A percentile compares a stretch with the other conserved stretches of the same genome.
Conservation (phyloP, 306 rosid species). For the Corylus avellana region DNA sequence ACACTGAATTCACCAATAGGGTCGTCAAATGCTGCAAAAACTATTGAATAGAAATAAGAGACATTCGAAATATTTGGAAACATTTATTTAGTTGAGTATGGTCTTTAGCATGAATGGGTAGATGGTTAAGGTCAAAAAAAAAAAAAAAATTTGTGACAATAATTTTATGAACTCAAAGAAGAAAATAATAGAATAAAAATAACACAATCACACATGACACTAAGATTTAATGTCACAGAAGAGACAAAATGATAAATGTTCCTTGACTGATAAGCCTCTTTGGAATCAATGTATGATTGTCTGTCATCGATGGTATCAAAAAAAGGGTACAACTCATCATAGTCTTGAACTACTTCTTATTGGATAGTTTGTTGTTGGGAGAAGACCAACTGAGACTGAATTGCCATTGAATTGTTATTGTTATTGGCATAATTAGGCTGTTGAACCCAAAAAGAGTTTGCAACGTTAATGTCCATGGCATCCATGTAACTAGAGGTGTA, state of each 20-base stretch:
- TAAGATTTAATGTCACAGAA: too few species aligned
- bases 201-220: too few species aligned
- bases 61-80: too few species aligned
- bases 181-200: too few species aligned
- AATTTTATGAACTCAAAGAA: too few species aligned
- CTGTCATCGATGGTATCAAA: conserved; percentile 67
- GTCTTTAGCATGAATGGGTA: too few species aligned
- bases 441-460: conserved; percentile 51
- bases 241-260: neutral
- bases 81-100: too few species aligned
- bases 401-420: conserved; percentile 31
- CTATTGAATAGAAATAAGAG: too few species aligned
- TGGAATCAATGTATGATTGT: conserved; percentile 65
- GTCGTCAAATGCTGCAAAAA: too few species aligned
- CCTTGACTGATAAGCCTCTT: conserved; percentile 79
- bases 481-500: conserved; percentile 45
- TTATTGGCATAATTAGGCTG: conserved; percentile 24
- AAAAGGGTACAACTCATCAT: conserved; percentile 63
- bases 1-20: too few species aligned
- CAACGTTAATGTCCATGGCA: conserved; percentile 32
- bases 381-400: conserved; percentile 39
- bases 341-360: neutral
- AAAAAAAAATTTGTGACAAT: too few species aligned
- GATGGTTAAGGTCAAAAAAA: too few species aligned
- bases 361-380: conserved; percentile 43